Base-by-base conservation (phyloP, 805 yeast genomes). In the Jamesozyma rosinii region DNA sequence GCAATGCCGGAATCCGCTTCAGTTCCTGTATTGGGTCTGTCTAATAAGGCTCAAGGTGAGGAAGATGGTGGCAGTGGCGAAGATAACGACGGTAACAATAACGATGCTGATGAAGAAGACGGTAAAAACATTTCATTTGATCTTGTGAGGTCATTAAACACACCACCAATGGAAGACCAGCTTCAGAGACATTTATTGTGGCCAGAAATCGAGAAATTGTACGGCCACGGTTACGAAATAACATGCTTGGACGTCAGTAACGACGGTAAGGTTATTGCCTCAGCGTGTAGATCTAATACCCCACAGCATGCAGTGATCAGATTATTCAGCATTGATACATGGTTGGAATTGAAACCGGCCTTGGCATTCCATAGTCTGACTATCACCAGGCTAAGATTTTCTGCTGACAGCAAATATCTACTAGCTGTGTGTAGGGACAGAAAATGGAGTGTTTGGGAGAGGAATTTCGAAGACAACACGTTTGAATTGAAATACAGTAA, bases 221-320 rank as follows among this genome's bases (percentile, higher is more conserved):
- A 92, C 57, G 99, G 99, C 0, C 99, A 92, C 61, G 99, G 99
- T 8, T 94, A 87, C 63, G 99, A 94, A 60, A 78, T 89, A 32
- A 77, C 87, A 0, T 74, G 90, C 37, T 72, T 88, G 33, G 95
- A 84, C 42, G 74, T 79, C 1, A 76, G 87, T 8, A 77, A 81
- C 4, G 79, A 75, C 52, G 74, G 77, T 13, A 59, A 65, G 31
- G 59, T 82, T 21, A 71, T 92, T 36, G 96, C 96, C 2, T 79
- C 95, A 8, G 84, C 97, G n/a, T 90, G 97, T 68, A 75, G 81
- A 47, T 88, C 97, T 3, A 90, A 90, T 61, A 76, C 79, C 6
- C 75, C 76, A 15, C 77, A 77, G 47, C 97, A 92, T 64, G 95
- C 97, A 0, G 92, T 81, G 13, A 74, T 92, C 21, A 72, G 97